These are phyloP conservation scores for Cutaneotrichosporon sp. DNA, from an alignment of 1,284 basidiomycete genomes.

Conservation along the genomic window DNA sequence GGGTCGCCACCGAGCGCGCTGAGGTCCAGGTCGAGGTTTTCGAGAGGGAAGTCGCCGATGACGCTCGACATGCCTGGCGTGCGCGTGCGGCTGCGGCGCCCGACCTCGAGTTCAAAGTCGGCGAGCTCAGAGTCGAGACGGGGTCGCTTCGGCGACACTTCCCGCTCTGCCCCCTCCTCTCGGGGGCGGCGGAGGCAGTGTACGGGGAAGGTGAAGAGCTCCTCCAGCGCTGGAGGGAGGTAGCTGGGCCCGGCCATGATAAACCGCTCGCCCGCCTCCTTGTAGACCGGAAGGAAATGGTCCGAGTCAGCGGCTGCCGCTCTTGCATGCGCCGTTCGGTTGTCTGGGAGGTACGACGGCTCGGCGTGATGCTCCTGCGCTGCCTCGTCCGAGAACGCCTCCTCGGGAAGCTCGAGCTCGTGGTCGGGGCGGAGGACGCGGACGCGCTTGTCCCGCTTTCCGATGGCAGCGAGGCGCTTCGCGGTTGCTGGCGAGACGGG, in stretches of 20 bases:
- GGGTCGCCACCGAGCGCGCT: conserved; percentile 10
- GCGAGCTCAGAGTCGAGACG: conserved; percentile 3
- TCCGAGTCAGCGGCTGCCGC: conserved; percentile 78
- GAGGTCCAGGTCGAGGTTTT: neutral
- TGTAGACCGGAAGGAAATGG: conserved; percentile 78
- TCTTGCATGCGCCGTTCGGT: conserved; percentile 74
- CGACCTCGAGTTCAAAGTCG: conserved; percentile 28
- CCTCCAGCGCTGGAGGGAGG: conserved; percentile 69
- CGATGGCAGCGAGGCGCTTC: conserved; percentile 50
- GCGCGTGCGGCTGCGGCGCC: conserved; percentile 7
- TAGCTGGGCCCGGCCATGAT: conserved; percentile 75
- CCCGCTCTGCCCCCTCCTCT: conserved; percentile 21
- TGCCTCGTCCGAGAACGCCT: conserved; percentile 58
- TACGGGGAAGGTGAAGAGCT: conserved; percentile 80
- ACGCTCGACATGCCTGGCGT: neutral
- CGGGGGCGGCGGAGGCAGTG: conserved; percentile 55
- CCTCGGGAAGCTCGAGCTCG: conserved; percentile 63
- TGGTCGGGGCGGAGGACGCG: conserved; percentile 60
- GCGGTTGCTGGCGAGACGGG: conserved; percentile 61
- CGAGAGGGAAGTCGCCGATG: neutral
- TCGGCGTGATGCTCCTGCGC: conserved; percentile 73
- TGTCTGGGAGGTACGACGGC: conserved; percentile 73
- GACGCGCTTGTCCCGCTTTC: conserved; percentile 60
- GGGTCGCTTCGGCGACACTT: conserved; percentile 13
- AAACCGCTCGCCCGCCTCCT: conserved; percentile 65